Base-by-base conservation (phyloP, 2,329 filamentous ascomycete genomes). In the Xylaria sp. region DNA sequence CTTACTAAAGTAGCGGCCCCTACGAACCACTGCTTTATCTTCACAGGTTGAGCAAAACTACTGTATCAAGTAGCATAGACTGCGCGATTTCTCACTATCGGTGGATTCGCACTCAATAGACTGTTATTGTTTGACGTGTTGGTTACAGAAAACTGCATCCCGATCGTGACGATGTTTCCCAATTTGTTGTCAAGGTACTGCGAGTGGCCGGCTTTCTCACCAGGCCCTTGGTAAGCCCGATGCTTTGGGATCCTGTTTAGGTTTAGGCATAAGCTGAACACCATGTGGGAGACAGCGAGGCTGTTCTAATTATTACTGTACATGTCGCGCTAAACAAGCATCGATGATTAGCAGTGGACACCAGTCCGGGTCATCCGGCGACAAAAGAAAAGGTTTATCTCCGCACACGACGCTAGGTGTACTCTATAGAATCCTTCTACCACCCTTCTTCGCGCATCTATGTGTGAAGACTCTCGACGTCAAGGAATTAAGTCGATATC, bases 301-400 rank as follows among this genome's bases (percentile, higher is more conserved):
- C 46, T 30, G 41, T 34, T 28, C 46, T 20, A 46, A 23, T 43
- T 36, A 57, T 67, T 63, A 67, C 65, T 67, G 60, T 67, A 63
- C 65, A 15, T 55, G 55, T 28, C 30, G 39, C 36, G 34, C 65
- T 34, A n/a, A 63, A 60, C 39, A 36, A 63, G 53, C 65, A 59
- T 58, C 46, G 23, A 46, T n/a, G 53, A 23, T 63, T 39, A 32
- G 15, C 34, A 50, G 43, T 52, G 52, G 43, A 48, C 36, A n/a
- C 4, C 36, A 15, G 30, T 34, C 63, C 60, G 65, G 65, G 65
- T 67, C 60, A 63, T 63, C 65, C 65, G 64, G 58, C 55, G 60
- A 15, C 8, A 45, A 46, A 48, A 60, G 41, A 9, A 36, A 58
- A 45, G 20, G 25, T 50, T 50, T 57, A 63, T 67, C 48, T 67